These are phyloP conservation scores for Coleophoma cylindrospora DNA, from an alignment of 2,329 filamentous ascomycete species.

Conservation along the genomic window DNA sequence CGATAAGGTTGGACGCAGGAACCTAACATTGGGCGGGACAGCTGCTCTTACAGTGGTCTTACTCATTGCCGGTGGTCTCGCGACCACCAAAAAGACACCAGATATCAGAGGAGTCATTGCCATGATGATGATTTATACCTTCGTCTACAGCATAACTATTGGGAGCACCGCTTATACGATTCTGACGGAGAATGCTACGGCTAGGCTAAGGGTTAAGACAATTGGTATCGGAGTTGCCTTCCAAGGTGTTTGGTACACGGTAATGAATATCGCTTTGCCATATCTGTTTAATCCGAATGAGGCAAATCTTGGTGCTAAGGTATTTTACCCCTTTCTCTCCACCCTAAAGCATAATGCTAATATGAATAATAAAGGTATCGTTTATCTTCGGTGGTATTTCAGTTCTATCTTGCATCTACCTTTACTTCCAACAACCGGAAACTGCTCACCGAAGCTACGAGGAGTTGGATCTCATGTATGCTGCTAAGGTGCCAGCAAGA, in stretches of 20 bases:
- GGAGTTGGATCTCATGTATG: conserved; percentile 8
- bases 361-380: conserved; percentile 30
- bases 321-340: too few species aligned
- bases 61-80: conserved; percentile 3
- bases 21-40: conserved; percentile 4
- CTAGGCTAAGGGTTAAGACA: conserved; percentile 16
- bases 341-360: too few species aligned
- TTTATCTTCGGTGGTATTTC: conserved; percentile 32
- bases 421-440: conserved; percentile 32
- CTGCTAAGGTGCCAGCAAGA: conserved; percentile 2
- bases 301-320: conserved; percentile 30
- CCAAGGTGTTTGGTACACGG: conserved; percentile 11
- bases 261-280: conserved; percentile 30
- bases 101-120: conserved; percentile 1
- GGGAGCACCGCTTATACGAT: conserved; percentile 25
- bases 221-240: conserved; percentile 13
- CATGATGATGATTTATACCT: conserved; percentile 6
- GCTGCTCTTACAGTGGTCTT: conserved; percentile 2
- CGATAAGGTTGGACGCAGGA: conserved; percentile 6
- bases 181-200: conserved; percentile 16
- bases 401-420: conserved; percentile 25
- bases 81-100: neutral
- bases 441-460: conserved; percentile 10
- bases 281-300: conserved; percentile 26
- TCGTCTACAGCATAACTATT: conserved; percentile 28